Percentiles rank a stretch among this genome's conserved stretches.
These are phyloP conservation scores for Lepiota subincarnata DNA, from an alignment of 768 basidiomycete genomes.

Conservation along the genomic window DNA sequence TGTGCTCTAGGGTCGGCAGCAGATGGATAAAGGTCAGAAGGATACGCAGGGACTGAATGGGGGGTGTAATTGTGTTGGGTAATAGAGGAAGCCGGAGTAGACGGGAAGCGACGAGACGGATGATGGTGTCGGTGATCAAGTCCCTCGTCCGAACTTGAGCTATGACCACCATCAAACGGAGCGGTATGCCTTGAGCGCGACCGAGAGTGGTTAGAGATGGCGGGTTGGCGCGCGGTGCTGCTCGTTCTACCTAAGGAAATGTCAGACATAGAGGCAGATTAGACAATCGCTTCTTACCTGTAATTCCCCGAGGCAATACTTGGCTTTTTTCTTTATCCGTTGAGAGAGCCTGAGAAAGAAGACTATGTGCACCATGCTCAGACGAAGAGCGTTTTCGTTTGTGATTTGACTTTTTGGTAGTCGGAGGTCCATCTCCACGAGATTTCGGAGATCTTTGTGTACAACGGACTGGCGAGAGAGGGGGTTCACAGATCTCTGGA, in stretches of 20 bases:
- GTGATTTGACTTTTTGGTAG: background rate
- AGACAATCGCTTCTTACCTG: background rate
- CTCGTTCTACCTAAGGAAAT: background rate
- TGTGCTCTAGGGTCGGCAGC: conserved; percentile 38
- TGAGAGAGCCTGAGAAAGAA: background rate
- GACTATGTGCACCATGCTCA: background rate
- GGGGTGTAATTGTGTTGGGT: conserved; percentile 16
- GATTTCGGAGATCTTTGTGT: background rate
- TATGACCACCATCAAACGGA: background rate
- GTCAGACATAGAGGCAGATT: background rate
- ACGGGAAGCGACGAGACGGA: conserved; percentile 1
- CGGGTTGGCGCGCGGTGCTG: background rate
- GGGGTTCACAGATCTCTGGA: background rate
- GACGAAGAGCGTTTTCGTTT: conserved; percentile 9
- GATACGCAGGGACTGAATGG: conserved; percentile 14
- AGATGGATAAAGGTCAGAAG: conserved; percentile 25
- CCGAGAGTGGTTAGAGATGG: background rate
- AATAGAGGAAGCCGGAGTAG: conserved; percentile 21
- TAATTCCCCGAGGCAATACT: background rate
- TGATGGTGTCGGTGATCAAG: background rate
- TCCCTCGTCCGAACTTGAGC: background rate
- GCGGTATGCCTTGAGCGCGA: background rate
- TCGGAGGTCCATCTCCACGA: background rate
- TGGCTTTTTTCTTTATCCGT: background rate
- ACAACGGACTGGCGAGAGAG: background rate